Evolutionary conservation across 306 rosid genomes (phyloP), one percentile per base, ranked within the genome.

Genomic region (Prunus mira): DNA sequence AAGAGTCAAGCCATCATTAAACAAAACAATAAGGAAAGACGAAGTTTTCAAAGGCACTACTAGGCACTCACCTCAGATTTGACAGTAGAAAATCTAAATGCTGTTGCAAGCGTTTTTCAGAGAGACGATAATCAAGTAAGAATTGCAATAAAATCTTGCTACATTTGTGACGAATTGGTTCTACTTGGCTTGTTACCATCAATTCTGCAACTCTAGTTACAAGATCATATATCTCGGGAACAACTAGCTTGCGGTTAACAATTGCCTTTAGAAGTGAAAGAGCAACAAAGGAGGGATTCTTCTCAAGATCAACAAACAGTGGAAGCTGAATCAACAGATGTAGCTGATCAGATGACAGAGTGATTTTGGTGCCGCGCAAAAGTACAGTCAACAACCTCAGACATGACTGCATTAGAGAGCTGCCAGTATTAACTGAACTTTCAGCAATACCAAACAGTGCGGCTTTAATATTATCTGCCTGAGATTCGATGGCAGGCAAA

Each of bases 121-220:
- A 88, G 76, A 92, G 96, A 54, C 38, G 86, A 76, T 95, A 95
- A 81, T 88, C 92, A 75, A 90, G 93, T 75, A 95, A 85, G 84
- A 92, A 95, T 52, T 86, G 98, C 85, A 92, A 86, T 56, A 94
- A 82, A 72, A 94, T 90, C 83, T 88, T 80, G 75, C 98, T 85
- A 81, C 97, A 94, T 82, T 81, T 89, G 73, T 83, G 85, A 51
- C 96, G 93, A 76, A 94, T 83, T 72, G 91, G 63, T 79, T 87
- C 93, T 73, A 82, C 85, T 85, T 94, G 98, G 83, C 96, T 94
- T 66, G 92, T 92, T 60, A 94, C 97, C 97, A 92, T 94, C 91
- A 94, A 76, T 79, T 92, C 97, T 43, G 90, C 86, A 78, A 92
- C 95, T 82, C 84, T 84, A 67, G 82, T 84, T 38, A 86, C 90